These are phyloP conservation scores for Quercus cerris DNA, from an alignment of 306 rosid species.

Conservation along the genomic window DNA sequence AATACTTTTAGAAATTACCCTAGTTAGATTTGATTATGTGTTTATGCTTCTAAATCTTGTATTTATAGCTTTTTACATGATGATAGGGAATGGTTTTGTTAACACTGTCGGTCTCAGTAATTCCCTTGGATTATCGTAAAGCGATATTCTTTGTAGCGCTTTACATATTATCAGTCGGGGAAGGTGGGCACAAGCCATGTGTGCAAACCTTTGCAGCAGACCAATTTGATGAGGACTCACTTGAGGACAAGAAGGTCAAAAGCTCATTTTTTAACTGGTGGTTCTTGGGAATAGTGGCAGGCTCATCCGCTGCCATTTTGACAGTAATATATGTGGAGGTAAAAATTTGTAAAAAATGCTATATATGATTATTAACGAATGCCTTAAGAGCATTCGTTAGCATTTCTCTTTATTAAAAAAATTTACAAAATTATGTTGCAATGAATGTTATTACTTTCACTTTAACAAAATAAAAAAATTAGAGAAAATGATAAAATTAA, in stretches of 20 bases:
- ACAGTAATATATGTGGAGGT: conserved; percentile 65
- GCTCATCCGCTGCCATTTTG: conserved; percentile 37
- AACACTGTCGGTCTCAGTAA: conserved; percentile 43
- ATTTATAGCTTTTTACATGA: background rate
- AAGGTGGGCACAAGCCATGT: conserved; percentile 77
- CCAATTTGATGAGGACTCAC: conserved; percentile 62
- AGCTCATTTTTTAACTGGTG: conserved; percentile 84
- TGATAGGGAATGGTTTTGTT: conserved; percentile 50
- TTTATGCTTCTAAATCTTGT: background rate
- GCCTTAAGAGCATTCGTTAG: too few relatives aligned
- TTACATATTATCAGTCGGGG: conserved; percentile 53
- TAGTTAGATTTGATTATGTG: background rate
- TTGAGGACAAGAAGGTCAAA: conserved; percentile 49
- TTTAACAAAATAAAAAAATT: too few relatives aligned
- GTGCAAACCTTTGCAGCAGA: conserved; percentile 85
- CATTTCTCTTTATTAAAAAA: too few relatives aligned
- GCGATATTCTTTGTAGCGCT: conserved; percentile 14
- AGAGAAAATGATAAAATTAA: too few relatives aligned
- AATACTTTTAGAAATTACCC: background rate
- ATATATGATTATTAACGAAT: too few relatives aligned
- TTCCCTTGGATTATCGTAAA: conserved; percentile 18
- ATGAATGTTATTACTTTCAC: too few relatives aligned
- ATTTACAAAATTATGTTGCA: too few relatives aligned
- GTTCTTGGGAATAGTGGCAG: conserved; percentile 55
- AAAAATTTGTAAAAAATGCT: background rate